Evolutionary conservation across 208 protist genomes (phyloP).

Genomic region (Wallacemonas rigidus): DNA sequence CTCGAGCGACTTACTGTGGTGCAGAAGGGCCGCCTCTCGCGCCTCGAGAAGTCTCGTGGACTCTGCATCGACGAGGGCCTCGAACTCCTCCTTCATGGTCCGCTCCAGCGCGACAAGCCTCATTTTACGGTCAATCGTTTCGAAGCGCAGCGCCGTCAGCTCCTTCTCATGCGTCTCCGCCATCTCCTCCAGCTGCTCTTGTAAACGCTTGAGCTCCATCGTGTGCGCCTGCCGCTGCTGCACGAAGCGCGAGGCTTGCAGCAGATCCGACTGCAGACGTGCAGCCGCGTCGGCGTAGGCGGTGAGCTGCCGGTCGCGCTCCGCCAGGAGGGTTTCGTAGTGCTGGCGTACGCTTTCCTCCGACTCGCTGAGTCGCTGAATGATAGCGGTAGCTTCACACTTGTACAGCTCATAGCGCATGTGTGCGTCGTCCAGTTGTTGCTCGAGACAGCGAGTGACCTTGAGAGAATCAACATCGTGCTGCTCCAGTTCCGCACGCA

Average conservation of each 20-base stretch:
- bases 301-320: conserved; percentile 64
- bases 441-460: conserved; percentile 52
- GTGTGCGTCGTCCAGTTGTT: conserved; percentile 43
- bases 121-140: conserved; percentile 85
- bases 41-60: conserved; percentile 46
- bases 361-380: conserved; percentile 25
- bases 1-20: conserved; percentile 49
- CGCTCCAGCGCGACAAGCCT: conserved; percentile 74
- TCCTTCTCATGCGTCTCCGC: conserved; percentile 60
- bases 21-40: conserved; percentile 42
- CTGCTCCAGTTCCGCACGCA: conserved; percentile 47
- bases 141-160: conserved; percentile 67
- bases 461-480: conserved; percentile 61
- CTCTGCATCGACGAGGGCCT: conserved; percentile 53
- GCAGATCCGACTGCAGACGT: conserved; percentile 67
- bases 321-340: conserved; percentile 56
- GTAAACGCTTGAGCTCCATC: conserved; percentile 67
- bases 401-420: conserved; percentile 33
- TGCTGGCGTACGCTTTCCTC: conserved; percentile 36
- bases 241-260: conserved; percentile 51
- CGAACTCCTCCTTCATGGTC: conserved; percentile 64
- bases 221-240: conserved; percentile 66
- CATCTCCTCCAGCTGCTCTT: conserved; percentile 61
- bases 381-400: conserved; percentile 40
- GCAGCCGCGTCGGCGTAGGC: conserved; percentile 49